Base-by-base conservation (phyloP, 805 yeast genomes). In the Yarrowia sp. region DNA sequence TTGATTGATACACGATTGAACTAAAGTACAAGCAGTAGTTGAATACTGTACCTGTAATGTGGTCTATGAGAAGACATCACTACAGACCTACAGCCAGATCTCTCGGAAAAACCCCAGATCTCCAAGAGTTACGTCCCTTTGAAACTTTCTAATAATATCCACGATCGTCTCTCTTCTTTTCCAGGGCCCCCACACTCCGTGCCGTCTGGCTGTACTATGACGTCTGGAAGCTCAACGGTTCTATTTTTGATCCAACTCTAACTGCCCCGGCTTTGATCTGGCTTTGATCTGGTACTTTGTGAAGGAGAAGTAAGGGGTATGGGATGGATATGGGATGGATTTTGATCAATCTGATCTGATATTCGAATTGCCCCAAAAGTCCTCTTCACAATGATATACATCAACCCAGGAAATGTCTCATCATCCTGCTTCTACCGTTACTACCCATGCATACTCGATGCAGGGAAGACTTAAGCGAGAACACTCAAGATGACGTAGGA, bases 171-270 rank as follows among this genome's bases (percentile, higher is more conserved):
- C 12, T 50, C 32, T 32, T 35, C 16, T 36, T 19, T 19, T 11
- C 26, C 22, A 36, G 5, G 22, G 22, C 26, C 40, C 56, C 42
- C 42, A n/a, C 56, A 35, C 26, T 15, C 11, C 3, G 56, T 50
- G 42, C 56, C 56, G 56, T 50, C 9, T 32, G 26, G n/a, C 16
- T 50, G 56, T 35, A 36, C 26, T 8, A 50, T 50, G 56, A 50
- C 56, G 56, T 50, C 10, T 26, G 3, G n/a, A 11, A 19, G 16
- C 19, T 35, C 26, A 50, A 35, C 42, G 26, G 42, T 50, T n/a
- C 56, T 50, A 50, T 50, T 50, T 50, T 32, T 50, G 56, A 4
- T 3, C 26, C n/a, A 50, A 50, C 56, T 36, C 12, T 14, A 50
- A n/a, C 22, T 1, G 0, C 56, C 56, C 16, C 56, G 56, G 15